These are phyloP conservation scores for Aureobasidium sp. DNA, from an alignment of 2,329 filamentous ascomycete species.

Conservation along the genomic window DNA sequence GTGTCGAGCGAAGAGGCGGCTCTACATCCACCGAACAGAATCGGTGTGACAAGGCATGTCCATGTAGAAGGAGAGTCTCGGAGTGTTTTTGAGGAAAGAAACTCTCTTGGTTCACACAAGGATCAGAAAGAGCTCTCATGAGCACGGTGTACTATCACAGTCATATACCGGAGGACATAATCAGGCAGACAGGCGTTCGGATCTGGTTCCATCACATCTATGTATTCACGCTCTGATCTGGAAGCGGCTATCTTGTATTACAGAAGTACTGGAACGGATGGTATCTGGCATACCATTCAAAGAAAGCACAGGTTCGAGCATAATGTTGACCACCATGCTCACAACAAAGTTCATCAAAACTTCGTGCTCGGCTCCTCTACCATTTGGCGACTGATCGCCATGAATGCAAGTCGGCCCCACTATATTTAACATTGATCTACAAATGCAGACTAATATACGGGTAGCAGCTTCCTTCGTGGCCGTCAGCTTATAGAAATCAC, in stretches of 20 bases:
- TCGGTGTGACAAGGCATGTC: background rate
- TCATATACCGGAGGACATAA: background rate
- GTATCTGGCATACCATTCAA: background rate
- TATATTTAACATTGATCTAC: background rate
- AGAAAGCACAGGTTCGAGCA: background rate
- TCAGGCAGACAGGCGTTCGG: background rate
- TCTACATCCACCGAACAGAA: conserved; percentile 1
- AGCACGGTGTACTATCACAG: background rate
- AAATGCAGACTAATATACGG: background rate
- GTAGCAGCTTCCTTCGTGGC: background rate
- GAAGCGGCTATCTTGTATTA: background rate
- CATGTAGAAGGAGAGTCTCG: conserved; percentile 6
- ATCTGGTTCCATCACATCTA: background rate
- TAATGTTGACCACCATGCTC: background rate
- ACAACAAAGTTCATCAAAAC: background rate
- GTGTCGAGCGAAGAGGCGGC: background rate
- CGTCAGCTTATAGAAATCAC: no score
- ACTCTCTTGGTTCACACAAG: background rate
- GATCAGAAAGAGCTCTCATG: conserved; percentile 1
- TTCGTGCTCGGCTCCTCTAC: background rate
- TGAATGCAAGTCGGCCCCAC: background rate
- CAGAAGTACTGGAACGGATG: no score
- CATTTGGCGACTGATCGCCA: background rate
- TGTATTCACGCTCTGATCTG: background rate
- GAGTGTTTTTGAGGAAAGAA: background rate